phyloP scores from a whole-genome alignment of 2,329 filamentous ascomycete species.

The Emericellopsis atlantica region DNA sequence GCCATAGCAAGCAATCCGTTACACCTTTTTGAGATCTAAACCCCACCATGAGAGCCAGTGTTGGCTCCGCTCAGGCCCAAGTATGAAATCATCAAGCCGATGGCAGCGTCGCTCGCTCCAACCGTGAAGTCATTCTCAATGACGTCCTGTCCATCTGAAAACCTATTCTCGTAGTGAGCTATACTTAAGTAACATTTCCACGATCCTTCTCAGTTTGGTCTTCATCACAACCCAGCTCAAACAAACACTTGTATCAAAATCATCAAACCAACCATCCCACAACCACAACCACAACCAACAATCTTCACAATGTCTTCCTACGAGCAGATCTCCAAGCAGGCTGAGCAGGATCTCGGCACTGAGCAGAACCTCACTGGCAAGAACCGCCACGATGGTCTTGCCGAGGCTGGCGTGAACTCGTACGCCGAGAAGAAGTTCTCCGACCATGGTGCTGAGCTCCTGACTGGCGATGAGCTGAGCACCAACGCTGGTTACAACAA shows the following conservation, averaged over 20 bases:
- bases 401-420: conserved; percentile 28
- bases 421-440: conserved; percentile 27
- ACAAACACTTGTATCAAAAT: no score
- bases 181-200: background rate
- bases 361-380: conserved; percentile 34
- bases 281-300: background rate
- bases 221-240: background rate
- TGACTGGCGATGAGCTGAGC: conserved; percentile 26
- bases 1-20: background rate
- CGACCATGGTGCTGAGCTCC: conserved; percentile 14
- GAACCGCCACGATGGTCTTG: conserved; percentile 21
- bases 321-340: conserved; percentile 28
- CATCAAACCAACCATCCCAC: background rate
- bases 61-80: background rate
- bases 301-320: conserved; percentile 17
- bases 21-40: background rate
- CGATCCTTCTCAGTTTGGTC: background rate
- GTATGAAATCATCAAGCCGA: conserved; percentile 4
- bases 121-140: conserved; percentile 2
- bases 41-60: background rate
- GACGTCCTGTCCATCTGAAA: conserved; percentile 1
- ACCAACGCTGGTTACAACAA: conserved; percentile 32
- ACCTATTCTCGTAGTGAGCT: background rate
- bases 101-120: no score
- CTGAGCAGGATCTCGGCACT: conserved; percentile 33